These are phyloP conservation scores for Bruguiera sexangula DNA, from an alignment of 345 rosid genomes.

Conservation along the genomic window DNA sequence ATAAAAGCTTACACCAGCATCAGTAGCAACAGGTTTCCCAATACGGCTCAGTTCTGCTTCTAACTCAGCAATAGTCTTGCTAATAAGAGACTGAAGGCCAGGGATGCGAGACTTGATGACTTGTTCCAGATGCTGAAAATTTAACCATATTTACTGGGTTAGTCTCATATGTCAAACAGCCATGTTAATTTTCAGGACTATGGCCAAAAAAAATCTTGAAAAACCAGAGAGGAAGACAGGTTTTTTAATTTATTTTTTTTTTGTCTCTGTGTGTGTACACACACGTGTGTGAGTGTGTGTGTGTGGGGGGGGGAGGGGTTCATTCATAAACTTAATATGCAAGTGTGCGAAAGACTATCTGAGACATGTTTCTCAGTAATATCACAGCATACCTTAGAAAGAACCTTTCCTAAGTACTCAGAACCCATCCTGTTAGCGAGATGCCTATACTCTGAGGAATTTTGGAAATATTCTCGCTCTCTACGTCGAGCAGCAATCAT, in stretches of 20 bases:
- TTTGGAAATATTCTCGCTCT: conserved; percentile 78
- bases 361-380: neutral
- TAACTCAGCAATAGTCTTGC: conserved; percentile 72
- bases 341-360: neutral
- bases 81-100: conserved; percentile 84
- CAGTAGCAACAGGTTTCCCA: conserved; percentile 88
- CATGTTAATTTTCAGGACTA: too few species aligned
- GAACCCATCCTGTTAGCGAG: conserved; percentile 83
- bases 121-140: conserved; percentile 86
- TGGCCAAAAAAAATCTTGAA: too few species aligned
- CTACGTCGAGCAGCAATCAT: conserved; percentile 97
- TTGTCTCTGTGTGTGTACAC: too few species aligned
- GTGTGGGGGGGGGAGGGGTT: too few species aligned
- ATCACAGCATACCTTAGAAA: conserved; percentile 69
- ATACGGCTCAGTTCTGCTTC: conserved; percentile 84
- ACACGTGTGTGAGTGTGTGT: too few species aligned
- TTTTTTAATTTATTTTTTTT: too few species aligned
- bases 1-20: conserved; percentile 71
- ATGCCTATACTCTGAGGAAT: conserved; percentile 64
- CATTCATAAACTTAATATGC: too few species aligned
- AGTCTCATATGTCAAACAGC: too few species aligned
- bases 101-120: conserved; percentile 96
- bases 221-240: too few species aligned
- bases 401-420: conserved; percentile 83
- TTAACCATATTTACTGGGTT: too few species aligned